Conservation (phyloP, 1,139 yeast species). For the Debaryomyces singareniensis region DNA sequence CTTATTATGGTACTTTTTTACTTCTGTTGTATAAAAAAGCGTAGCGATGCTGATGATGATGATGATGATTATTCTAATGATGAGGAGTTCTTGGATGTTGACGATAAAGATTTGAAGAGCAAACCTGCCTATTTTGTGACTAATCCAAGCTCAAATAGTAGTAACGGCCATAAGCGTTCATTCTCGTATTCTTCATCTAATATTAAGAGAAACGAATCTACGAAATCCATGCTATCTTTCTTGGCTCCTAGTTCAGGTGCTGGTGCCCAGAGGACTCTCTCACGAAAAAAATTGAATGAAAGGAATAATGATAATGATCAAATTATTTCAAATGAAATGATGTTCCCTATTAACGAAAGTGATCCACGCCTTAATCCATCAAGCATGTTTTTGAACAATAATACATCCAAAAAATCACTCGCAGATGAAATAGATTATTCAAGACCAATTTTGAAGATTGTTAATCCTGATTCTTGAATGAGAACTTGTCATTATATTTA, state of each 20-base stretch:
- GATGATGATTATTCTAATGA: slow-evolving; percentile 31
- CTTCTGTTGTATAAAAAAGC: slow-evolving; percentile 23
- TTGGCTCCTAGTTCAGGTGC: slow-evolving; percentile 18
- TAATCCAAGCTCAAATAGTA: slow-evolving; percentile 8
- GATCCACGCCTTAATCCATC: slow-evolving; percentile 68
- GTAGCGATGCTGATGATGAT: slow-evolving; percentile 20
- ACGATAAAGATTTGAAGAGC: slow-evolving; percentile 10
- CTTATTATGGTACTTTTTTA: slow-evolving; percentile 27
- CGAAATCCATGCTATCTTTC: slow-evolving; percentile 28
- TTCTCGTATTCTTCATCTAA: slow-evolving; percentile 9
- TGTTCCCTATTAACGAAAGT: slow-evolving; percentile 47
- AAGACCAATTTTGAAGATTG: slow-evolving; percentile 59
- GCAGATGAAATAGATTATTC: slow-evolving; percentile 74
- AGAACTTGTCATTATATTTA: too few relatives aligned
- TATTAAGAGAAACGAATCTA: slow-evolving; percentile 29
- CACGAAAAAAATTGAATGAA: slow-evolving; percentile 23
- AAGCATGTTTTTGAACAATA: slow-evolving; percentile 52
- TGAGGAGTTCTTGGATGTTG: slow-evolving; percentile 21
- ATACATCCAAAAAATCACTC: slow-evolving; percentile 53
- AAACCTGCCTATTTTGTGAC: slow-evolving; percentile 5
- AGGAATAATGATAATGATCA: slow-evolving; percentile 4
- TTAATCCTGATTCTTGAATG: too few relatives aligned
- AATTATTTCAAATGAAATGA: slow-evolving; percentile 5
- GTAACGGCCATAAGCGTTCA: slow-evolving; percentile 1
- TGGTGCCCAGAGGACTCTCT: slow-evolving; percentile 25